Base-by-base conservation (phyloP, 83 land plant species). In the Isoetes engelmannii region DNA sequence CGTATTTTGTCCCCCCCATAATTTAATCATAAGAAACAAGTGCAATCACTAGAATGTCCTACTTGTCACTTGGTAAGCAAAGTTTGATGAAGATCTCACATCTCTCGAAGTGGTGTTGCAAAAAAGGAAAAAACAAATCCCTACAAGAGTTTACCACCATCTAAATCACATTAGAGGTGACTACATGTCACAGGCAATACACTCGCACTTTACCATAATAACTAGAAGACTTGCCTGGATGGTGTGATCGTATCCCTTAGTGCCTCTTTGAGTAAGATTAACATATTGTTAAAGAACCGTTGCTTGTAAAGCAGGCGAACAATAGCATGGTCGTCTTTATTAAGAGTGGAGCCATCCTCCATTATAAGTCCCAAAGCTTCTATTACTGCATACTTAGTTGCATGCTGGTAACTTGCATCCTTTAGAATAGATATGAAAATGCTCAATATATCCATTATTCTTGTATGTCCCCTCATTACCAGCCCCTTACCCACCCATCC, bases 391-490 rank as follows among this genome's bases (percentile, higher is more conserved):
- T 28, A 28, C 37, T 28, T 28, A 28, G 37, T 28, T 19, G 12
- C 21, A 15, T 20, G 21, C 21, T 13, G 63, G 10, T 4, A 5
- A 20, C 8, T n/a, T 61, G 0, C 55, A 12, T 43, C 37, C 41
- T 5, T 72, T 6, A 55, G 15, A 9, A n/a, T 47, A 47, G 45
- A 28, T 43, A 65, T n/a, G 43, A 57, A 47, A 4, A 63, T 18
- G 3, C 44, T 49, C 8, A 69, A 76, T 6, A 78, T 53, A 19
- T 61, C 72, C 42, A 72, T 20, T n/a, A 78, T 61, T 51, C 57
- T 56, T 20, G 45, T 51, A 46, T 78, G 72, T 7, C 80, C 80
- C 45, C 77, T 67, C 77, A 78, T 78, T n/a, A 77, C 80, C 43
- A 78, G 13, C 5, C 76, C 80, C 51, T 78, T 78, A 17, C 76